phyloP scores from a whole-genome alignment of 2,329 filamentous ascomycete genomes.

The Stachybotrys echinatus region DNA sequence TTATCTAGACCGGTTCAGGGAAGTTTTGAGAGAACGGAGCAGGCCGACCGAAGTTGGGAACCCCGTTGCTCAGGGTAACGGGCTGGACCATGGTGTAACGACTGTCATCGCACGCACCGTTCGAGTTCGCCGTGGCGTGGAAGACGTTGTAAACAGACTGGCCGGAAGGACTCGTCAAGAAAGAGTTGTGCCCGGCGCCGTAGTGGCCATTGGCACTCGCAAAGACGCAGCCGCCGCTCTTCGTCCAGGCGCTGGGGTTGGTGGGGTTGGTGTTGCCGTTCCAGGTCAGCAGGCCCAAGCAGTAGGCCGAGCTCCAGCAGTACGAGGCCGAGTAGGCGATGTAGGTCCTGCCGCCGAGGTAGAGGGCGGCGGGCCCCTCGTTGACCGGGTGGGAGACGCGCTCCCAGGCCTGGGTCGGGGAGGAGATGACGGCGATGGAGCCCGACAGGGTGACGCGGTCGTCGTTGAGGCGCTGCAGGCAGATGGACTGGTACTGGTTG shows the following conservation, averaged over 20 bases:
- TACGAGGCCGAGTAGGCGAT: conserved; percentile 47
- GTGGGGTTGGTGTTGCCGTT: conserved; percentile 41
- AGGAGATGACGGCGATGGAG: conserved; percentile 38
- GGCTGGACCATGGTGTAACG: conserved; percentile 47
- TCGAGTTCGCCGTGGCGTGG: conserved; percentile 42
- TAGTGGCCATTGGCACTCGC: conserved; percentile 48
- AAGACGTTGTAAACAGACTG: conserved; percentile 49
- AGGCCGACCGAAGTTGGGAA: conserved; percentile 40
- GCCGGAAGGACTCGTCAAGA: conserved; percentile 50
- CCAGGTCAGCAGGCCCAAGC: conserved; percentile 46
- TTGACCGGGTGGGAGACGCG: conserved; percentile 42
- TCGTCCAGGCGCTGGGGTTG: conserved; percentile 38
- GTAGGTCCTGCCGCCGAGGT: conserved; percentile 44
- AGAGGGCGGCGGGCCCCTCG: conserved; percentile 47
- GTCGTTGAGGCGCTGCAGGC: conserved; percentile 30
- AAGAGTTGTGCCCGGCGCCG: conserved; percentile 50
- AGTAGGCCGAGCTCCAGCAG: conserved; percentile 49
- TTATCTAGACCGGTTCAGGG: conserved; percentile 3
- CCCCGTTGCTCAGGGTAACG: conserved; percentile 41
- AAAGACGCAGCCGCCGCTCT: conserved; percentile 41
- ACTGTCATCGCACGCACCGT: conserved; percentile 43
- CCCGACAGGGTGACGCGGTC: conserved; percentile 36
- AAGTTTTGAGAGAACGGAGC: conserved; percentile 1
- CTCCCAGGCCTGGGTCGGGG: conserved; percentile 45
- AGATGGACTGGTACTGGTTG: conserved; percentile 26